These are phyloP conservation scores for Hypomyces perniciosus DNA, from an alignment of 2,329 filamentous ascomycete genomes.

Conservation along the genomic window DNA sequence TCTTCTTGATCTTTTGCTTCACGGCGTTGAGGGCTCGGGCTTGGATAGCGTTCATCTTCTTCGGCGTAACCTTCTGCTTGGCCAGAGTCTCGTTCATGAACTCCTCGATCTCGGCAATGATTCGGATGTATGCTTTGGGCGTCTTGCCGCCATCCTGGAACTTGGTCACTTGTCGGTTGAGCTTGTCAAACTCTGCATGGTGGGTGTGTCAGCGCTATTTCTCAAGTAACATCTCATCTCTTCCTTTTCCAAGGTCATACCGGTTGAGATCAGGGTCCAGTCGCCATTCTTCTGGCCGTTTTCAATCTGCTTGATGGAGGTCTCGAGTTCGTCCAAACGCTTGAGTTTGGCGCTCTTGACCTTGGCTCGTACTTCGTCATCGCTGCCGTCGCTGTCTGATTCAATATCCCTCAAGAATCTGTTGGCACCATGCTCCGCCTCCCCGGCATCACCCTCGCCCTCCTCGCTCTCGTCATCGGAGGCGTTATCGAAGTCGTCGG, in stretches of 20 bases:
- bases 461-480: slow-evolving; percentile 49
- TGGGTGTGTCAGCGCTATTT: slow-evolving; percentile 12
- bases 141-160: slow-evolving; percentile 69
- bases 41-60: slow-evolving; percentile 98
- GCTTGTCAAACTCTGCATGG: slow-evolving; percentile 78
- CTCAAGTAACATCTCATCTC: neutral
- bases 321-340: slow-evolving; percentile 87
- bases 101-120: slow-evolving; percentile 88
- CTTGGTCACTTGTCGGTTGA: slow-evolving; percentile 80
- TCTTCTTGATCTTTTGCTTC: slow-evolving; percentile 98
- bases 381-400: slow-evolving; percentile 77
- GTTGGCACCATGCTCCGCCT: slow-evolving; percentile 63
- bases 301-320: slow-evolving; percentile 83
- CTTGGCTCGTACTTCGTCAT: slow-evolving; percentile 76
- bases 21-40: slow-evolving; percentile 92
- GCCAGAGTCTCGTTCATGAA: slow-evolving; percentile 88
- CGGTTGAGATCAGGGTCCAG: slow-evolving; percentile 86
- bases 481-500: slow-evolving; percentile 30
- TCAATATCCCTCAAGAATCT: slow-evolving; percentile 74
- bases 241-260: slow-evolving; percentile 44
- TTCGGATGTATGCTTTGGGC: slow-evolving; percentile 89
- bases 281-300: slow-evolving; percentile 97
- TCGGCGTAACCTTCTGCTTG: slow-evolving; percentile 91
- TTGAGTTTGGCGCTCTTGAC: slow-evolving; percentile 99
- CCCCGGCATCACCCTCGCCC: slow-evolving; percentile 57